phyloP scores from a whole-genome alignment of 228 moss, liverwort and hornwort genomes.

The Sphagnum magellanicum region DNA sequence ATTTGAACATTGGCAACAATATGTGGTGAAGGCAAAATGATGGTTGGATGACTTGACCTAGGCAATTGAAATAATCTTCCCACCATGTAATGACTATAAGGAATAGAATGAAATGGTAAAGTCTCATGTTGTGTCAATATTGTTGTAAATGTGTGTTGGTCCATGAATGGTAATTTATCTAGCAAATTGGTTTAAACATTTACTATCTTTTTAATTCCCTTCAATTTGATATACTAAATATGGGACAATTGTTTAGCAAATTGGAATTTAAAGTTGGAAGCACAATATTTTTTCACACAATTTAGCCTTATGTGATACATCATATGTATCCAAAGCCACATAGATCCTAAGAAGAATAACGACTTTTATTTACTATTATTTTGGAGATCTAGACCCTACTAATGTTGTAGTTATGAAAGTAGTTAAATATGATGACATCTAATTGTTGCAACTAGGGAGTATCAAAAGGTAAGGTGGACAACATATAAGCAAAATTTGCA shows the following conservation, averaged over 20 bases:
- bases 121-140: neutral
- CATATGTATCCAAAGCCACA: no score
- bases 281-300: no score
- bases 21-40: constrained; percentile 59
- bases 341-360: no score
- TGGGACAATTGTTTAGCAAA: constrained; percentile 7
- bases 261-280: constrained; percentile 39
- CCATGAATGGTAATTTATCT: no score
- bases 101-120: neutral
- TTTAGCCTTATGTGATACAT: no score
- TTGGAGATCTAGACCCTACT: no score
- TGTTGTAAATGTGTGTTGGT: no score
- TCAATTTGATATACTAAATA: no score
- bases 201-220: no score
- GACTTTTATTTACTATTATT: no score
- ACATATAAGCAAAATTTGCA: constrained; percentile 68
- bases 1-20: constrained; percentile 65
- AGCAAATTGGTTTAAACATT: no score
- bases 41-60: constrained; percentile 50
- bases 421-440: constrained; percentile 9
- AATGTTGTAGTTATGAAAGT: no score
- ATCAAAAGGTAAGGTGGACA: constrained; percentile 80
- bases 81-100: constrained; percentile 24
- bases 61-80: constrained; percentile 52
- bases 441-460: constrained; percentile 77